These are phyloP conservation scores for Puya raimondii DNA, from an alignment of 176 grass and related monocot genomes.

Conservation along the genomic window DNA sequence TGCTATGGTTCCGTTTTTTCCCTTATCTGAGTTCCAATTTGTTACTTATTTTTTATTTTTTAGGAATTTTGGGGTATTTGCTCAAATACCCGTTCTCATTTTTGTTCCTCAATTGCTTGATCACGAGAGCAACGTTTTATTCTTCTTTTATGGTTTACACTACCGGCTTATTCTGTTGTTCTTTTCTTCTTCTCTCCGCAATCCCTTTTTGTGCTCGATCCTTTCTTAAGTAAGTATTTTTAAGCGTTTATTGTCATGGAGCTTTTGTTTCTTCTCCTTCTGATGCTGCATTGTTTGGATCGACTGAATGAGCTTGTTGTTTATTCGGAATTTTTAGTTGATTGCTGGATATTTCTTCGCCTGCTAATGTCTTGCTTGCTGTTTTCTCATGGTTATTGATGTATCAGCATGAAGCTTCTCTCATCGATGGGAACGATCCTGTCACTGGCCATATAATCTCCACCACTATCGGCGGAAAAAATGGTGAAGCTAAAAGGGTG, in stretches of 20 bases:
- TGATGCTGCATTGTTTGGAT: not conserved
- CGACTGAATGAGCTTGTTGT: not conserved
- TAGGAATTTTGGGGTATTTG: not conserved
- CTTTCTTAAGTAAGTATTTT: not conserved
- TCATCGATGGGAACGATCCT: slow-evolving; percentile 48
- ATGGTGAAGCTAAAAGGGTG: slow-evolving; percentile 79
- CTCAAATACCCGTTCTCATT: not conserved
- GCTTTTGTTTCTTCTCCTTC: no score
- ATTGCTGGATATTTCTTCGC: not conserved
- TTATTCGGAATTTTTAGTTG: not conserved
- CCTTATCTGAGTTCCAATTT: no score
- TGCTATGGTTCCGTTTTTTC: not conserved
- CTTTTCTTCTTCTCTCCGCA: no score
- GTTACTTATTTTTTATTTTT: not conserved
- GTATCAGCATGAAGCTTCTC: slow-evolving; percentile 36
- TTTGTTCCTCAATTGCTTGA: not conserved
- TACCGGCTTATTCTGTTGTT: not conserved
- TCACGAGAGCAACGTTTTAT: not conserved
- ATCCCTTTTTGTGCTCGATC: no score
- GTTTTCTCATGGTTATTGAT: slow-evolving; percentile 22
- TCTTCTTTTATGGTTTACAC: not conserved
- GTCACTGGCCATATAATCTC: slow-evolving; percentile 88
- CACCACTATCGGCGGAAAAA: slow-evolving; percentile 87
- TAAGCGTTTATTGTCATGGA: not conserved
- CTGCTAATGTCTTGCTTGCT: not conserved